These are phyloP conservation scores for Tilletia indica DNA, from an alignment of 1,284 basidiomycete genomes.

Conservation along the genomic window DNA sequence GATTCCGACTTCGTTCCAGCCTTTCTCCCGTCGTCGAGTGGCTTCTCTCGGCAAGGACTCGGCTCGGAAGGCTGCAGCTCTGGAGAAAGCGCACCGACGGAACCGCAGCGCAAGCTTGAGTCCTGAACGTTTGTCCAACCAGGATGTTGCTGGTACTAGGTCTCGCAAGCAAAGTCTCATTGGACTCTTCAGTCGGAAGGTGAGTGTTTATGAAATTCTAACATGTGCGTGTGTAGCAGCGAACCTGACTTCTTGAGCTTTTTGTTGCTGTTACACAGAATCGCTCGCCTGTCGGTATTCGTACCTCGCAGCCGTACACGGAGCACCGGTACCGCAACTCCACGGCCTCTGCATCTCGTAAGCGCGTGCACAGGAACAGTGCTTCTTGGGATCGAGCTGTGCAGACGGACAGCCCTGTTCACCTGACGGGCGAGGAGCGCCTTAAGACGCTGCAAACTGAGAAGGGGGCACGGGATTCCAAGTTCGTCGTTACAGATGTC, in stretches of 20 bases:
- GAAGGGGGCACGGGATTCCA: background rate
- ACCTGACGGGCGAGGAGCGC: background rate
- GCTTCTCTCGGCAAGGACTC: conserved; percentile 5
- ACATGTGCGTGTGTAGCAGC: background rate
- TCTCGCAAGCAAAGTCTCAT: background rate
- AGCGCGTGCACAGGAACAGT: conserved; percentile 9
- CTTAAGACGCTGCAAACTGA: background rate
- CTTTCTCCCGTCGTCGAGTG: conserved; percentile 8
- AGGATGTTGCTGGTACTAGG: background rate
- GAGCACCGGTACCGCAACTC: no score
- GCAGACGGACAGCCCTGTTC: conserved; percentile 1
- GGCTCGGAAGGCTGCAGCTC: conserved; percentile 5
- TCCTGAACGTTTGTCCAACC: background rate
- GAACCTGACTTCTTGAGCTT: background rate
- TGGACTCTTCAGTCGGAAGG: background rate
- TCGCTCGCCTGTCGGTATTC: no score
- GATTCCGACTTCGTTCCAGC: conserved; percentile 5
- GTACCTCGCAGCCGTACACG: no score
- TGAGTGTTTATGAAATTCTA: background rate
- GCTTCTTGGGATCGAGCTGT: conserved; percentile 13
- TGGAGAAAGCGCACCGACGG: background rate
- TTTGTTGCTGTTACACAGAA: no score
- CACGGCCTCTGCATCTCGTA: no score
- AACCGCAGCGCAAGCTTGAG: conserved; percentile 5
- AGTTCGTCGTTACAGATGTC: conserved; percentile 2